Evolutionary conservation across 257 asterid genomes (phyloP), one percentile per base, ranked within the genome.

Genomic region (Capsicum rhomboideum): DNA sequence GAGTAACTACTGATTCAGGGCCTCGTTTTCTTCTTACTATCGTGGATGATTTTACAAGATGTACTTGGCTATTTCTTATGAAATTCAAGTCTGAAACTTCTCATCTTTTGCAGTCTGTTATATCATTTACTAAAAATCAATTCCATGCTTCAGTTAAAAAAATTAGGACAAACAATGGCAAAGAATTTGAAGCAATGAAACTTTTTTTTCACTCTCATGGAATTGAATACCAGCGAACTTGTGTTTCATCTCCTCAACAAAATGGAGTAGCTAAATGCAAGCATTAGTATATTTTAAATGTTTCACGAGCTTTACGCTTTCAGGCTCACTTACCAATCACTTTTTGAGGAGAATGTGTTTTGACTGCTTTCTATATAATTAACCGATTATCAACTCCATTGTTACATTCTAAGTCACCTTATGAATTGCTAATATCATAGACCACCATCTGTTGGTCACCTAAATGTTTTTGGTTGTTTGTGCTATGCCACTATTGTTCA

Each of bases 381-480:
- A 61, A 40, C 10, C 21, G 20, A 23, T 18, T 80, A 20, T 10
- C 61, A 37, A 58, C 61, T 2, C 16, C 14, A n/a, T 31, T 58
- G 37, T 40, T 80, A 58, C 29, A 29, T 20, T 34, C 29, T 37
- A 68, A 69, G 37, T 16, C 71, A 0, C 58, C 58, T 49, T 82
- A 18, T 18, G 71, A 82, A 69, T 49, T 53, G 4, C 10, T 82
- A n/a, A 53, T 28, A 26, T 13, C 23, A 14, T 9, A 11, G 14
- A 14, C 2, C 16, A 8, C 79, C 84, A n/a, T 13, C 21, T 1
- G 23, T 28, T 66, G 3, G 44, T 23, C 69, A 67, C 26, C 28
- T 82, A 29, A 69, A 37, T 3, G 42, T 40, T 40, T 84, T 87
- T 75, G 54, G 84, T 31, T 31, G 37, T 83, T 68, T 79, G 86